A percentile compares a stretch with the other conserved stretches of the same genome.
Evolutionary conservation across 1,139 yeast species (phyloP).

Genomic region (Pichia sp.): DNA sequence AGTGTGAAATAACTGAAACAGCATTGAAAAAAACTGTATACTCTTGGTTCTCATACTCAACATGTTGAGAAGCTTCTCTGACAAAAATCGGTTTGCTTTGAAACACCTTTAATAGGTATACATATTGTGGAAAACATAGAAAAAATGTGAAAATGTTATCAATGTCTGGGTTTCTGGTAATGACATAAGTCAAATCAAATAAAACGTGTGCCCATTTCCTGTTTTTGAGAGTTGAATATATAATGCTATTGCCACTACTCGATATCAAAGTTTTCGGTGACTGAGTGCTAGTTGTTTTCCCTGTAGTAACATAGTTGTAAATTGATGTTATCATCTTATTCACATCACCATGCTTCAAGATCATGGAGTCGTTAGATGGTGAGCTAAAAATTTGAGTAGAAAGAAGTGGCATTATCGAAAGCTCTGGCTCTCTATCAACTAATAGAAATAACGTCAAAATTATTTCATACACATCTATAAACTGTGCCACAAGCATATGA

Average conservation of each 20-base stretch:
- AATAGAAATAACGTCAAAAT: constrained; percentile 67
- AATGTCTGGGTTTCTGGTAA: constrained; percentile 56
- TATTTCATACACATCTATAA: constrained; percentile 74
- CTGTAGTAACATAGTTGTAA: constrained; percentile 55
- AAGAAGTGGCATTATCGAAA: constrained; percentile 62
- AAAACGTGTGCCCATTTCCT: constrained; percentile 81
- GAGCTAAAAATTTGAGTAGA: constrained; percentile 87
- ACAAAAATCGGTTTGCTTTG: constrained; percentile 74
- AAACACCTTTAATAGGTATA: constrained; percentile 61
- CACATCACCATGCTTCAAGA: constrained; percentile 63
- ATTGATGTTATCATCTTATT: constrained; percentile 62
- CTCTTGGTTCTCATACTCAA: constrained; percentile 84
- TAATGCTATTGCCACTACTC: constrained; percentile 36
- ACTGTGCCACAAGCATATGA: constrained; percentile 61
- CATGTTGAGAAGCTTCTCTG: constrained; percentile 75
- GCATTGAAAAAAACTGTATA: constrained; percentile 79
- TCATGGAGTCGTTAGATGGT: constrained; percentile 66
- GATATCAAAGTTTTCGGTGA: constrained; percentile 27
- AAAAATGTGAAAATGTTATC: constrained; percentile 18
- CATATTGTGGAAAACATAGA: constrained; percentile 42
- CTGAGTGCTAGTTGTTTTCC: constrained; percentile 42
- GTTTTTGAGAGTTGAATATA: constrained; percentile 53
- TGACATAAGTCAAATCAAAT: constrained; percentile 72
- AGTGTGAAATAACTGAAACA: constrained; percentile 60
- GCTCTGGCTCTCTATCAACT: constrained; percentile 77